Evolutionary conservation across 2,329 filamentous ascomycete species (phyloP).

Genomic region (Talaromyces amestolkiae): DNA sequence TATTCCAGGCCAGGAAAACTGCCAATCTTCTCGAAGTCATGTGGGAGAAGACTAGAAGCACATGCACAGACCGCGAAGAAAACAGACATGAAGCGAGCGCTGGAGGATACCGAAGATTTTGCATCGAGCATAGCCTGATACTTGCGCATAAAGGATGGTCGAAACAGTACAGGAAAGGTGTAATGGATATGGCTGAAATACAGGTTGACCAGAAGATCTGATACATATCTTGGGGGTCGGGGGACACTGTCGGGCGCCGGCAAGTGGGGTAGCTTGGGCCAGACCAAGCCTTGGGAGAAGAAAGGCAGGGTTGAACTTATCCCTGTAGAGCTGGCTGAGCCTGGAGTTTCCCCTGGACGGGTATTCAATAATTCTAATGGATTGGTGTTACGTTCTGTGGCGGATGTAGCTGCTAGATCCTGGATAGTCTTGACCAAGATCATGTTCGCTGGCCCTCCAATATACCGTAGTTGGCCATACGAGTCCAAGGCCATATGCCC

Average conservation of each 20-base stretch:
- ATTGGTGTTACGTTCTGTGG: not conserved
- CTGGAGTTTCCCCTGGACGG: not conserved
- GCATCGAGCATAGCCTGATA: not conserved
- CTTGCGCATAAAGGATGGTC: not conserved
- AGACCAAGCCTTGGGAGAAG: not conserved
- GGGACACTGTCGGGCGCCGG: not conserved
- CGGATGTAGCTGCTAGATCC: not conserved
- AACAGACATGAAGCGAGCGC: not conserved
- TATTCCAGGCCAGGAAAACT: not conserved
- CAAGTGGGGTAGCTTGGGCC: not conserved
- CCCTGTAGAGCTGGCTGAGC: not conserved
- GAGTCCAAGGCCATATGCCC: not conserved
- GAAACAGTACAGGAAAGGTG: not conserved
- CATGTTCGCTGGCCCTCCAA: not conserved
- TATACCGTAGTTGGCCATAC: not conserved
- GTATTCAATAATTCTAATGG: not conserved
- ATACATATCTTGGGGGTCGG: not conserved
- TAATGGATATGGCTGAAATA: not conserved
- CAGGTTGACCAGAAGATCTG: not conserved
- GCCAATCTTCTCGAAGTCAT: not conserved
- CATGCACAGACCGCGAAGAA: not conserved
- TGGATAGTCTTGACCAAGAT: not conserved
- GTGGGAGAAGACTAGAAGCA: not conserved
- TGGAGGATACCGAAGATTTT: not conserved
- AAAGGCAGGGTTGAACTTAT: not conserved